Conservation (phyloP, 345 rosid genomes). For the Lumnitzera littorea region DNA sequence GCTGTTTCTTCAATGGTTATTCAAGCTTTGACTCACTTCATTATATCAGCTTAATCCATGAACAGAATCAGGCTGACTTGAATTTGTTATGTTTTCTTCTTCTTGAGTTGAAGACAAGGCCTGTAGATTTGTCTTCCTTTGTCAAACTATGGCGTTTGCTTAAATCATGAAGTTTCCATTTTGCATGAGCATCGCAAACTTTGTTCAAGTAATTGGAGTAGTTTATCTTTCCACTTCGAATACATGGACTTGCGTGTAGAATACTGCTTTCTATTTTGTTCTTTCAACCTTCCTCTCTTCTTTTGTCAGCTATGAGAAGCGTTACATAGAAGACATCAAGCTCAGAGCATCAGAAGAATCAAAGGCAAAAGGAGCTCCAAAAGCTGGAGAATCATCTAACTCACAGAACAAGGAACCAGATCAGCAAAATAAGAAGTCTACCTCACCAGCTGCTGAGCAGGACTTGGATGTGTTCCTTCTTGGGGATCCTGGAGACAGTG, state of each 20-base stretch:
- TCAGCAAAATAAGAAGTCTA: constrained; percentile 23
- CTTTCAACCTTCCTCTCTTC: constrained; percentile 3
- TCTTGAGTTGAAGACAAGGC: too few species aligned
- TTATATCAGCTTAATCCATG: too few species aligned
- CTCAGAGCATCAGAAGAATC: constrained; percentile 22
- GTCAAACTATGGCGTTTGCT: too few species aligned
- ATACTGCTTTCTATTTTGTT: not conserved
- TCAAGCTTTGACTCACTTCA: too few species aligned
- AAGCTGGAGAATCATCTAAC: constrained; percentile 17
- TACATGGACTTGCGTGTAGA: not conserved
- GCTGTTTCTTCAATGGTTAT: too few species aligned
- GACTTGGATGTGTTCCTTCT: constrained; percentile 58
- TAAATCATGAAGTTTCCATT: too few species aligned
- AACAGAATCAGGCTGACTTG: too few species aligned
- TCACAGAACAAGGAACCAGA: constrained; percentile 18
- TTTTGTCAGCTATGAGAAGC: constrained; percentile 40
- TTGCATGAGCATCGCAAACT: too few species aligned
- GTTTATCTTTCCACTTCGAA: not conserved
- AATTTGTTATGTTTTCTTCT: too few species aligned
- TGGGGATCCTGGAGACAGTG: constrained; percentile 55
- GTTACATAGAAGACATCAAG: constrained; percentile 30
- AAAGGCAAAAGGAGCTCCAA: constrained; percentile 19
- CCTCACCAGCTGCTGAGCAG: constrained; percentile 28
- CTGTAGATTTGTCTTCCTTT: too few species aligned
- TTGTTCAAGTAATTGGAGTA: too few species aligned